These are phyloP conservation scores for Pestalotiopsis sp. DNA, from an alignment of 2,329 filamentous ascomycete genomes.

Conservation along the genomic window DNA sequence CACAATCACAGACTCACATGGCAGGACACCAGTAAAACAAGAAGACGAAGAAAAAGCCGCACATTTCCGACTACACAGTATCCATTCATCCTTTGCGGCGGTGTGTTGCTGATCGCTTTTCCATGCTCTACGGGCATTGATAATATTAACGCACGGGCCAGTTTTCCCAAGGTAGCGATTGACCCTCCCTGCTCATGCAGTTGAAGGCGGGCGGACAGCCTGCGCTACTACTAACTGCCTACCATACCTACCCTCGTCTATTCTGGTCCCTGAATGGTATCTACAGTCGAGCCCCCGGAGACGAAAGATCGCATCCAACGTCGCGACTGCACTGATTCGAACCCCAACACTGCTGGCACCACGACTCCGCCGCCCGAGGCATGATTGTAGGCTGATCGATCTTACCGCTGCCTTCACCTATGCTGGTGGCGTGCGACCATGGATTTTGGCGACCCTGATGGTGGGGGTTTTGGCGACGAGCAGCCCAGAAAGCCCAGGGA, in stretches of 20 bases:
- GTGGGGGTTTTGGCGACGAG: slow-evolving; percentile 44
- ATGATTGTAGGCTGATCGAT: background rate
- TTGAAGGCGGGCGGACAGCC: background rate
- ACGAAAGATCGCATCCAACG: background rate
- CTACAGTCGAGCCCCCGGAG: background rate
- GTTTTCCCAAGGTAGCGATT: background rate
- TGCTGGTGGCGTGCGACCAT: slow-evolving; percentile 40
- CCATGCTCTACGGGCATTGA: background rate
- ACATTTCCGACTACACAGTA: background rate
- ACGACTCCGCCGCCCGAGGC: background rate
- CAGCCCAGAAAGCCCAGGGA: slow-evolving; percentile 46
- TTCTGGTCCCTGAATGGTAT: background rate
- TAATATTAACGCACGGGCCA: background rate
- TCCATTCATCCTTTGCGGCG: background rate
- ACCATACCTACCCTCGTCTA: background rate
- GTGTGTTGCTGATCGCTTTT: background rate
- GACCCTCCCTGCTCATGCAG: background rate
- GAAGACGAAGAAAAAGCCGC: background rate
- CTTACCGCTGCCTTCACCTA: background rate
- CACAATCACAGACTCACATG: background rate
- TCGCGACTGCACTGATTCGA: background rate
- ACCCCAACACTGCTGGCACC: background rate
- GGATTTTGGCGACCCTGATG: slow-evolving; percentile 59
- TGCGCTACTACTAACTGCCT: background rate
- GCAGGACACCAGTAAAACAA: too few relatives aligned